Evolutionary conservation across 116 monocot genomes (phyloP).

Genomic region (Papilionanthe hybrid): DNA sequence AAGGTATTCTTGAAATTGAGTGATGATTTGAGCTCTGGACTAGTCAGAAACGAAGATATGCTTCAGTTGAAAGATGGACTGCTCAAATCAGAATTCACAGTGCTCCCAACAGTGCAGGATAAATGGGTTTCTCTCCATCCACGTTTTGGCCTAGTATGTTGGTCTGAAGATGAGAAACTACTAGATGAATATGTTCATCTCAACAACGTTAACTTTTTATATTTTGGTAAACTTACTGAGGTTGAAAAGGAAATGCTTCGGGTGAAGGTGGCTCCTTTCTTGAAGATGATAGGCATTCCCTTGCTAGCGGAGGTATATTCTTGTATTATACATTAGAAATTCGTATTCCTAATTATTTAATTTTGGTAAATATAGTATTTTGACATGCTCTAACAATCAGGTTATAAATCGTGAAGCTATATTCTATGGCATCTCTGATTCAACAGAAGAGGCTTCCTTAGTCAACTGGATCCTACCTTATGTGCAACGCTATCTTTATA

Average conservation of each 20-base stretch:
- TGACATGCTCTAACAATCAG: neutral
- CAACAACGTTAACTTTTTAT: constrained; percentile 20
- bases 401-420: constrained; percentile 21
- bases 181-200: constrained; percentile 21
- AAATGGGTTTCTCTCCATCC: constrained; percentile 45
- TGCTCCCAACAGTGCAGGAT: constrained; percentile 32
- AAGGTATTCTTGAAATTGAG: constrained; percentile 26
- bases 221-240: constrained; percentile 26
- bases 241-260: constrained; percentile 20
- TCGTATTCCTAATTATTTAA: too few species aligned
- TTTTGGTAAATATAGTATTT: too few species aligned
- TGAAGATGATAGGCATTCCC: constrained; percentile 31
- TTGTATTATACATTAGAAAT: neutral
- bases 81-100: constrained; percentile 25
- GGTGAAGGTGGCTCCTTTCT: constrained; percentile 19
- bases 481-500: constrained; percentile 16
- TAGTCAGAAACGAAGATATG: constrained; percentile 9
- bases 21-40: constrained; percentile 19
- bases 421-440: constrained; percentile 10
- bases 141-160: constrained; percentile 30
- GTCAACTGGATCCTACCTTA: constrained; percentile 19
- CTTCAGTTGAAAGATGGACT: constrained; percentile 27
- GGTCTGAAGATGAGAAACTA: constrained; percentile 36
- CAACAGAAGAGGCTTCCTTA: constrained; percentile 8
- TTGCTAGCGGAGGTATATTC: constrained; percentile 29